Evolutionary conservation across 2,329 filamentous ascomycete genomes (phyloP), one percentile per base, ranked within the genome.

Genomic region (Alternaria rosae): DNA sequence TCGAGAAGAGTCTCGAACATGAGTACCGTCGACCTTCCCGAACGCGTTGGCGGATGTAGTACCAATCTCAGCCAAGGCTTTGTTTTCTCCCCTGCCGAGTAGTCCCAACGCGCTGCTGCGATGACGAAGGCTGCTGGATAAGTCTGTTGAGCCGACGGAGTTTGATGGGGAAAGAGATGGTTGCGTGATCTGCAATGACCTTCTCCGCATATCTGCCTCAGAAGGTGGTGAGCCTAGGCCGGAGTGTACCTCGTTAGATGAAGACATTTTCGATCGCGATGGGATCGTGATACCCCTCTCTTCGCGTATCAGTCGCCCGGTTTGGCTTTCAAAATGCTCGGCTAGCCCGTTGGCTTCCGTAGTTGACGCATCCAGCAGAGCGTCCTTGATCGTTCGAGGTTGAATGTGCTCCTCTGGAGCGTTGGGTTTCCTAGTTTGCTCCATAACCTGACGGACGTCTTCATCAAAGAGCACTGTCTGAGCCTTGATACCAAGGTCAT

Each of bases 381-480:
- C 95, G 79, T 98, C 94, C 4, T 92, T 89, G 68, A 98, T 95
- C 0, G 93, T 97, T 69, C 92, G 91, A 6, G 88, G 86, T 38
- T 77, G 78, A 30, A 59, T 66, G 57, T 76, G 70, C 55, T 77
- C 69, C 61, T 78, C 74, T 68, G 63, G 81, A 71, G 25, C 72
- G 61, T 62, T 75, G 64, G 67, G 74, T 25, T 62, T 68, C 20
- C 72, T 65, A 25, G 68, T 71, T 43, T 76, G 62, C n/a, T 82
- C 79, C 43, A 83, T 81, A 10, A 88, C 80, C 9, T 87, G 68
- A 20, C 69, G 71, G 9, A 75, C 82, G 42, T 85, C 87, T 57
- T 94, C 93, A 68, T 97, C 93, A 72, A 98, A 98, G 74, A 98
- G 91, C 2, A 99, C 90, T 0, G 92, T 98, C 74, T 97, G 92